Evolutionary conservation across 1,139 yeast genomes (phyloP), one percentile per base, ranked within the genome.

Genomic region (Magnusiomyces paraingens): DNA sequence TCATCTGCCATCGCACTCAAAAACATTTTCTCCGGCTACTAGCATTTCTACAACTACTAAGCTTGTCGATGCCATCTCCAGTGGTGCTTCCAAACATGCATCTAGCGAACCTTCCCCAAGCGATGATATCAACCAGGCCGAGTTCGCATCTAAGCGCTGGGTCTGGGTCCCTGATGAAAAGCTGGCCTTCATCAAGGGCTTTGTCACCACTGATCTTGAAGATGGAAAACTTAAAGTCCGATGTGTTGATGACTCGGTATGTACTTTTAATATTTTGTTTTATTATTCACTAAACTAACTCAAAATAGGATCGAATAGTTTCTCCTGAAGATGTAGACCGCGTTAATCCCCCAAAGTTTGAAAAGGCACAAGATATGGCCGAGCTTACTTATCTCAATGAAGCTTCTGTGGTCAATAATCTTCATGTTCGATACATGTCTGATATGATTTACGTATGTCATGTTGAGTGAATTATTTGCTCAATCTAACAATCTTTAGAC

Each of bases 311-410:
- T 39, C 73, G 73, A 22, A 65, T 67, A 1, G 74, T 83, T 3
- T 72, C 73, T 32, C 73, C 78, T 36, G 70, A 73, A 26, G 68
- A 71, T 35, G 73, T 84, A 20, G 86, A 86, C 59, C 82, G 82
- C 60, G 77, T 73, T 42, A 93, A 93, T 66, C 99, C 99, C 1
- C 77, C 84, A n/a, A 87, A 88, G 63, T 93, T 93, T 69, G 95
- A 93, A 70, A 85, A 83, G 64, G 91, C 95, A 57, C 83, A 86
- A 62, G 97, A 93, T 66, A 89, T 93, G 94, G 98, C 99, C 0
- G 96, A 91, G 62, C 75, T 93, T 62, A 94, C 99, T 1, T 91
- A 85, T 68, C 75, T 93, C 60, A 94, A 93, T 68, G 99, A 93
- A 68, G 96, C 99, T 0, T 86, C 96, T 0, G 98, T 93, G 35